phyloP scores from a whole-genome alignment of 495 filamentous ascomycete genomes.

The Rhypophila decipiens region DNA sequence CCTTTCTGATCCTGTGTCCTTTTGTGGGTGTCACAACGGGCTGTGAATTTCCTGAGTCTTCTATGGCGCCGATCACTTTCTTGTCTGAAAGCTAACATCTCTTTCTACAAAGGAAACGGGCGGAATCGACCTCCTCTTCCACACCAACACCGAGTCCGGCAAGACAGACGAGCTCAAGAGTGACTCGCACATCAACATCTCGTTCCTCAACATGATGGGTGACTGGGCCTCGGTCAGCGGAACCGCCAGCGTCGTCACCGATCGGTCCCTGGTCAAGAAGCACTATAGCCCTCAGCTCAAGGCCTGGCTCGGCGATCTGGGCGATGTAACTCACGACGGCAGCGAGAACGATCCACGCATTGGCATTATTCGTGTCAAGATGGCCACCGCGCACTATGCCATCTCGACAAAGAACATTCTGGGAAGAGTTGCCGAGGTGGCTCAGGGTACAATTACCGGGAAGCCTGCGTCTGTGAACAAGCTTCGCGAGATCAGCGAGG shows the following conservation, averaged over 20 bases:
- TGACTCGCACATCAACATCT: conserved; percentile 77
- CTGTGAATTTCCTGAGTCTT: too few species aligned
- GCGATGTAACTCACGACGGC: conserved; percentile 82
- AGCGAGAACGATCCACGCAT: conserved; percentile 76
- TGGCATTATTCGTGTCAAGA: conserved; percentile 60
- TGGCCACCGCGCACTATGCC: conserved; percentile 57
- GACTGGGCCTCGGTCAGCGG: conserved; percentile 76
- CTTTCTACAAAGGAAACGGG: conserved; percentile 61
- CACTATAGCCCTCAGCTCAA: conserved; percentile 72
- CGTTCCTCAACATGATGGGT: conserved; percentile 71
- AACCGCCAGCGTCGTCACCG: conserved; percentile 57
- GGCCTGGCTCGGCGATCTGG: conserved; percentile 87
- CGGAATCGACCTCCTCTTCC: conserved; percentile 84
- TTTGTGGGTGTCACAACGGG: too few species aligned
- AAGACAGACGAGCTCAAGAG: conserved; percentile 77
- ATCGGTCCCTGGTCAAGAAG: conserved; percentile 61
- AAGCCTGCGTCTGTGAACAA: conserved; percentile 68
- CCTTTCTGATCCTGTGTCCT: not conserved
- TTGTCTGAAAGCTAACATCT: not conserved
- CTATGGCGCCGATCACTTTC: too few species aligned
- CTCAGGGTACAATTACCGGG: conserved; percentile 68
- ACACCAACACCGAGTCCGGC: conserved; percentile 87
- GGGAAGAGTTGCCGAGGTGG: conserved; percentile 59
- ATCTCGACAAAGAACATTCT: conserved; percentile 47
- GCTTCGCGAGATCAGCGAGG: conserved; percentile 66